Percentiles rank a stretch among this genome's conserved stretches.
Conservation (phyloP, 768 basidiomycete genomes). For the Trametes cinnabarina region DNA sequence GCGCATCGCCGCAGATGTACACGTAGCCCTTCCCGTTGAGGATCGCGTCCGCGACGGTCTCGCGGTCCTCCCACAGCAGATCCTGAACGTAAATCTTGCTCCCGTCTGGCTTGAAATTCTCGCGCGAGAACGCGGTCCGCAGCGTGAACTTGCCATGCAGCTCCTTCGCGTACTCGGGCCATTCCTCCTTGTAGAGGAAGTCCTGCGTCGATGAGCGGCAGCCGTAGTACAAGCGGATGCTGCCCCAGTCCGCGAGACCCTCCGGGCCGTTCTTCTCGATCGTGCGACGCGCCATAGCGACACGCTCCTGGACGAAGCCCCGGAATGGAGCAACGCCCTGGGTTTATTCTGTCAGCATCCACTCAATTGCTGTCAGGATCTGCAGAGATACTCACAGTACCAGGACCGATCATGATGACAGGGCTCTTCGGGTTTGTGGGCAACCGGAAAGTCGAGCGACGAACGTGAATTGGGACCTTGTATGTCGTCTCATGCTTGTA, state of each 20-base stretch:
- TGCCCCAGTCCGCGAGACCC: conserved; percentile 93
- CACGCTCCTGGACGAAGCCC: conserved; percentile 96
- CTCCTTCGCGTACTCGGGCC: conserved; percentile 83
- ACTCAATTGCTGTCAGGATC: too few relatives aligned
- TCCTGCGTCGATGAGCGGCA: conserved; percentile 88
- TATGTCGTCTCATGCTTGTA: conserved; percentile 71
- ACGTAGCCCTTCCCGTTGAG: conserved; percentile 95
- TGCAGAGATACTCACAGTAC: conserved; percentile 89
- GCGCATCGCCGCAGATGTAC: conserved; percentile 96
- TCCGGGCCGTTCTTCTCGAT: conserved; percentile 94
- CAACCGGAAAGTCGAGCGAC: conserved; percentile 93
- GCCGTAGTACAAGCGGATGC: conserved; percentile 93
- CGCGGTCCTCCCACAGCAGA: conserved; percentile 83
- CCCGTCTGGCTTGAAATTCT: conserved; percentile 85
- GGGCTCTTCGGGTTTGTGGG: conserved; percentile 98
- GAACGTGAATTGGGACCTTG: conserved; percentile 91
- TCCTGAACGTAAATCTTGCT: conserved; percentile 99
- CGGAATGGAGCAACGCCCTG: conserved; percentile 99
- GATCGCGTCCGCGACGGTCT: conserved; percentile 82
- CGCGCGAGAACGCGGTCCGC: conserved; percentile 88
- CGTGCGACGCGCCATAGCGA: conserved; percentile 91
- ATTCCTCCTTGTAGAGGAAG: conserved; percentile 93
- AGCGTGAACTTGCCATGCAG: conserved; percentile 90
- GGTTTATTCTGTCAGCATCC: conserved; percentile 10
- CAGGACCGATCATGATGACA: conserved; percentile 98